Base-by-base conservation (phyloP, 192 early-diverging fungal species). In the Coemansia sp. region DNA sequence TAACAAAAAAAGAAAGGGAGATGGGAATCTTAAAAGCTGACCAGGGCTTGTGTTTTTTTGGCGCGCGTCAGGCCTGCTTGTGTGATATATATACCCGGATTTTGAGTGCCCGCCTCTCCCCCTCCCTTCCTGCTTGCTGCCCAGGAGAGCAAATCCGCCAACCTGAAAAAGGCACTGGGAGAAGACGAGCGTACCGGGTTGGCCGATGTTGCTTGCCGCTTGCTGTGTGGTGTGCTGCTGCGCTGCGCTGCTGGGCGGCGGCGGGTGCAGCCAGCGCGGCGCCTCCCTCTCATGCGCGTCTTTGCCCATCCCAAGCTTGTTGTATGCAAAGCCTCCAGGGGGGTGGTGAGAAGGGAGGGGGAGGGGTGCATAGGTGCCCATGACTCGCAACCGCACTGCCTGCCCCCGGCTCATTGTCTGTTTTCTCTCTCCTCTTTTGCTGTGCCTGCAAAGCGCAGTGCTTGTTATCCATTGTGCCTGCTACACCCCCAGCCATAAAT, bases 371-470 rank as follows among this genome's bases (percentile, higher is more conserved):
- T 38, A 36, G 66, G 48, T 71, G 68, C 72, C 77, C 74, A 76
- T 76, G 74, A 76, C 74, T 70, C 68, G 74, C 59, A 25, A 29
- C 51, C 51, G 51, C 51, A 29, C 51, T 9, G 25, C 59, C 64
- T 46, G 62, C 66, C 66, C 73, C 73, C 73, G 61, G 67, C 19
- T 44, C 77, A 79, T 79, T 79, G 77, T 74, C 58, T 64, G 41
- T 51, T 21, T 25, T 55, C 25, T 29, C 51, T 29, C 51, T 57
- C 67, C 46, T 27, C 41, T 45, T 62, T 41, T 48, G 68, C 59
- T 42, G 37, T 61, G 57, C 53, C 41, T 15, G 41, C 41, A 42
- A 42, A 42, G 67, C 38, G 61, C 67, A 64, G 62, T 15, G n/a
- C 37, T 12, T 36, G 48, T 57, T 15, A 34, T 46, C 61, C 73